A percentile compares a stretch with the other conserved stretches of the same genome.
Conservation (phyloP, 2,329 filamentous ascomycete species). For the Colletotrichum cordylinicola region DNA sequence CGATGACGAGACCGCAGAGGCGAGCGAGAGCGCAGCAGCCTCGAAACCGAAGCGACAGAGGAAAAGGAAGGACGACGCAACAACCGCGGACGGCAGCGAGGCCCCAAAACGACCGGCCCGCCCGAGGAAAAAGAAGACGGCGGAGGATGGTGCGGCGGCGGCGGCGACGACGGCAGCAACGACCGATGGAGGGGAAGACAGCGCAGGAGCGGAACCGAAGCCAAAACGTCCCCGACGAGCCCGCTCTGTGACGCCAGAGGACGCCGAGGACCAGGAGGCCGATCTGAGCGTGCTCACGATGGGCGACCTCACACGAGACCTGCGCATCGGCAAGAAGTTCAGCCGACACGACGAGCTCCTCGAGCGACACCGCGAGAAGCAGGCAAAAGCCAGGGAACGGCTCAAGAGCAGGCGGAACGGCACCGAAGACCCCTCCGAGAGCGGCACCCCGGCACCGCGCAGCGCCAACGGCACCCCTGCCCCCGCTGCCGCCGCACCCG, state of each 20-base stretch:
- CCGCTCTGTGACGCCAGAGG: conserved; percentile 64
- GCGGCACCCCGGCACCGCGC: conserved; percentile 10
- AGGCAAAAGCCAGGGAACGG: conserved; percentile 39
- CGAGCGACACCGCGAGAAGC: conserved; percentile 63
- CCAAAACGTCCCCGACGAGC: conserved; percentile 33
- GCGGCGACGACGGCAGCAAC: conserved; percentile 19
- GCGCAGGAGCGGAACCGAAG: neutral
- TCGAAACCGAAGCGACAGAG: conserved; percentile 22
- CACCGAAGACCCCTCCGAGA: conserved; percentile 25
- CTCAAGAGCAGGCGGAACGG: conserved; percentile 30
- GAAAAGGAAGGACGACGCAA: conserved; percentile 15
- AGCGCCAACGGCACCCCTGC: neutral
- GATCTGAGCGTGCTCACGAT: conserved; percentile 73
- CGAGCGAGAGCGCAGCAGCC: neutral
- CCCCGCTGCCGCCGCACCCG: conserved; percentile 30
- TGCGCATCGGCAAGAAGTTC: conserved; percentile 76
- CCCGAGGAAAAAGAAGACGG: conserved; percentile 24
- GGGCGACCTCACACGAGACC: conserved; percentile 73
- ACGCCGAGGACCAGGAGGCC: conserved; percentile 66
- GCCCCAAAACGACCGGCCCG: conserved; percentile 6
- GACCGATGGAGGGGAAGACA: neutral
- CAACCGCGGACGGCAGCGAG: neutral
- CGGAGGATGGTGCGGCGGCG: conserved; percentile 8
- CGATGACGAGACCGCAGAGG: conserved; percentile 9
- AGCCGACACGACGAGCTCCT: conserved; percentile 76